Conservation (phyloP, 305 asterid genomes). For the Solanum hybrid region DNA sequence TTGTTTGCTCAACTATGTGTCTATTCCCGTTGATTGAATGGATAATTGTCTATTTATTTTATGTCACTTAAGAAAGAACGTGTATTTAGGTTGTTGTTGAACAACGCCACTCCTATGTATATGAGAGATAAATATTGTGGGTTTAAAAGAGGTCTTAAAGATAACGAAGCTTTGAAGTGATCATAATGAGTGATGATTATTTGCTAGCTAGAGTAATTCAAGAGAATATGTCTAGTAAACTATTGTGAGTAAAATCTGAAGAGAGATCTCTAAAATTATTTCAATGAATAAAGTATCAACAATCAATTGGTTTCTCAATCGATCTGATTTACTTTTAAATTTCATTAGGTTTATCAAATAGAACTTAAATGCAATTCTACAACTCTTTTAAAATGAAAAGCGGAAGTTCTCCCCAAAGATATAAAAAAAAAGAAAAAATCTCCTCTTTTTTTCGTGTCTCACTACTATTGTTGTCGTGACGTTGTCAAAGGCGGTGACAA, state of each 20-base stretch:
- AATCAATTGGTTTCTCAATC: not conserved
- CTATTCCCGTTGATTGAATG: not conserved
- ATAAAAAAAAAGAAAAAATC: too few species aligned
- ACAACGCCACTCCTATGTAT: not conserved
- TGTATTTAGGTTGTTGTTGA: not conserved
- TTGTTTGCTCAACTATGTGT: not conserved
- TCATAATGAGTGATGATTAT: not conserved
- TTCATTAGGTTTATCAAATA: not conserved
- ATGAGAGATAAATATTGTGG: not conserved
- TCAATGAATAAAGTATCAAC: not conserved
- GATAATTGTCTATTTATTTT: too few species aligned
- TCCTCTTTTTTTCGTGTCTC: not conserved
- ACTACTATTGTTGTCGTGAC: not conserved
- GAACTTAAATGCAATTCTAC: not conserved
- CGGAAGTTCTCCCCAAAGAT: not conserved
- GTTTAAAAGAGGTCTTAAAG: not conserved
- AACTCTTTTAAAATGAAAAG: not conserved
- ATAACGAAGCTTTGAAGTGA: not conserved
- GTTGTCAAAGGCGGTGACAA: not conserved
- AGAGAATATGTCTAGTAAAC: not conserved
- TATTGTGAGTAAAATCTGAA: not conserved
- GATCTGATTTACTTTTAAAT: too few species aligned
- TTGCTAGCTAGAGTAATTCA: not conserved
- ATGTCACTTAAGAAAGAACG: not conserved
- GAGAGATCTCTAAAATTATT: too few species aligned